phyloP scores from a whole-genome alignment of 768 basidiomycete species.

The Amanita fuliginea region DNA sequence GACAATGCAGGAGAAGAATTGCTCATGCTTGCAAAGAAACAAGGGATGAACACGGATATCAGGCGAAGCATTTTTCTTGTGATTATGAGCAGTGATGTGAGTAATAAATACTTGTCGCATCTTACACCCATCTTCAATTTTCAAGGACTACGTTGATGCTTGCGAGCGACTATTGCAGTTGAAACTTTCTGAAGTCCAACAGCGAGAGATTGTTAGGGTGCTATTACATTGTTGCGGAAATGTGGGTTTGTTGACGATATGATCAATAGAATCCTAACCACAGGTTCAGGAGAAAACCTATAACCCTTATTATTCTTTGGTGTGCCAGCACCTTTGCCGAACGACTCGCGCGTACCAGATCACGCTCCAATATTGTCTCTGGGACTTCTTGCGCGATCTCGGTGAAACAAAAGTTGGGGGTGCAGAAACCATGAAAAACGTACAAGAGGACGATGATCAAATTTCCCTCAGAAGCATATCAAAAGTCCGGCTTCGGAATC shows the following conservation, averaged over 20 bases:
- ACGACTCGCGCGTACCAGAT: slow-evolving; percentile 78
- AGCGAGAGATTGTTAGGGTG: slow-evolving; percentile 91
- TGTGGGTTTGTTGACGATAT: slow-evolving; percentile 29
- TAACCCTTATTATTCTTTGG: slow-evolving; percentile 92
- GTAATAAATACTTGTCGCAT: slow-evolving; percentile 14
- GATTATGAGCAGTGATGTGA: slow-evolving; percentile 90
- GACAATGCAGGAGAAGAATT: slow-evolving; percentile 29
- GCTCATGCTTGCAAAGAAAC: slow-evolving; percentile 75
- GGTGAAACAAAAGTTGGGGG: slow-evolving; percentile 81
- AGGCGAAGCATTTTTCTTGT: slow-evolving; percentile 86
- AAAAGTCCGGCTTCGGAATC: slow-evolving; percentile 47
- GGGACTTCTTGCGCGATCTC: slow-evolving; percentile 92
- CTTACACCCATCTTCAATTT: background rate
- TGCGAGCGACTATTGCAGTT: slow-evolving; percentile 83
- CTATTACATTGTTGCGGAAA: slow-evolving; percentile 88
- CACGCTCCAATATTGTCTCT: slow-evolving; percentile 89
- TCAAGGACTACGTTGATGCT: slow-evolving; percentile 91
- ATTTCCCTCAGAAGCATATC: slow-evolving; percentile 45
- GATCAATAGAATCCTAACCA: background rate
- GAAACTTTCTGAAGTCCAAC: slow-evolving; percentile 79
- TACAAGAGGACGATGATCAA: slow-evolving; percentile 32
- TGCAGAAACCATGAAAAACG: slow-evolving; percentile 59
- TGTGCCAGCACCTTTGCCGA: slow-evolving; percentile 73
- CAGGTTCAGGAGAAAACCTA: slow-evolving; percentile 68
- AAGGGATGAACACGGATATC: slow-evolving; percentile 99